Percentiles rank a stretch among this genome's conserved stretches.
Conservation (phyloP, 164 flowering plant genomes). For the Protea cynaroides region DNA sequence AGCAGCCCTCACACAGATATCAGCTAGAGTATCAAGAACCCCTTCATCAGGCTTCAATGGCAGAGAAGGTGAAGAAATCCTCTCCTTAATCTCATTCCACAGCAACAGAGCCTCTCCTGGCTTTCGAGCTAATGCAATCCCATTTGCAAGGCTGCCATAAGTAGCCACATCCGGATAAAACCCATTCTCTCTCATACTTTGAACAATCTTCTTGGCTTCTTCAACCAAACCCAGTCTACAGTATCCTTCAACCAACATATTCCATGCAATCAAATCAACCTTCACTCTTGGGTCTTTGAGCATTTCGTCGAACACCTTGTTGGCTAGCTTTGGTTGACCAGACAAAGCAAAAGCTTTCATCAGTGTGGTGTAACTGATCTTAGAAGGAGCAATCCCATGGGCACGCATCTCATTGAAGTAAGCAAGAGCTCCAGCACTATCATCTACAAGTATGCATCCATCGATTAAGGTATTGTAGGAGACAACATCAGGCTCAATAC, state of each 20-base stretch:
- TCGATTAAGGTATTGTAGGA: conserved; percentile 87
- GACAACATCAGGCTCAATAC: conserved; percentile 78
- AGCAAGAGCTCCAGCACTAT: conserved; percentile 72
- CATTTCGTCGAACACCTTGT: conserved; percentile 87
- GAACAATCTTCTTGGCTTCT: conserved; percentile 61
- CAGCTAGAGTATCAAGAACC: conserved; percentile 76
- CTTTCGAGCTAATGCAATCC: conserved; percentile 66
- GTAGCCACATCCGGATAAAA: conserved; percentile 72
- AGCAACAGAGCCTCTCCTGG: conserved; percentile 93
- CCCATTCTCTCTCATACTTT: conserved; percentile 68
- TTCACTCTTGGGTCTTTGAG: conserved; percentile 71
- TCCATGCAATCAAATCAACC: conserved; percentile 87
- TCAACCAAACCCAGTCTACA: conserved; percentile 70
- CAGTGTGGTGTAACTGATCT: conserved; percentile 89
- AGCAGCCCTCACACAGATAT: conserved; percentile 89
- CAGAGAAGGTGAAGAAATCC: conserved; percentile 40
- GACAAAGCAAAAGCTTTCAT: conserved; percentile 88
- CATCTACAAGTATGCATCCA: conserved; percentile 82
- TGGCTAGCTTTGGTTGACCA: conserved; percentile 82
- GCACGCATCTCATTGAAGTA: conserved; percentile 90
- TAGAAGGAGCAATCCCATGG: conserved; percentile 76
- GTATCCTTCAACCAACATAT: conserved; percentile 86
- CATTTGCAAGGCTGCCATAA: conserved; percentile 88
- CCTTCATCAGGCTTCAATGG: conserved; percentile 83
- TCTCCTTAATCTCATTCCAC: conserved; percentile 90